Percentiles rank a stretch among this genome's conserved stretches.
Conservation (phyloP, 768 basidiomycete species). For the Lepiota venenata region DNA sequence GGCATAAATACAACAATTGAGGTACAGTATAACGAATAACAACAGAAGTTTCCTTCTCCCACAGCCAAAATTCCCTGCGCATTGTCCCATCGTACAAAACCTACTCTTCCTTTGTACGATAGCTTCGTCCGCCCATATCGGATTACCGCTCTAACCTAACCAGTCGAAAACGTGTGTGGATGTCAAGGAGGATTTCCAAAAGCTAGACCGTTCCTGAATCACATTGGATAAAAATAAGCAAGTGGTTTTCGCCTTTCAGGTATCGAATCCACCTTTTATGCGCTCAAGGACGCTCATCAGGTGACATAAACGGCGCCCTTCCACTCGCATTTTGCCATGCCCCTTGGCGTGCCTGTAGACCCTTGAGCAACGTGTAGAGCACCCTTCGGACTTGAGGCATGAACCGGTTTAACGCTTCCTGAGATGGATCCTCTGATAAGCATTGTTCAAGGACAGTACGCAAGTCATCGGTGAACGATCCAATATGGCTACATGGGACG, state of each 20-base stretch:
- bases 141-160: neutral
- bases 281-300: conserved; percentile 4
- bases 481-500: conserved; percentile 48
- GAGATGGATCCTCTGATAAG: conserved; percentile 75
- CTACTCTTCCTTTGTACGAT: neutral
- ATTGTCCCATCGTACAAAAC: neutral
- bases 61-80: conserved; percentile 6
- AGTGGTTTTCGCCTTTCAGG: neutral
- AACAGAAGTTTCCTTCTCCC: neutral
- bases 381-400: conserved; percentile 81
- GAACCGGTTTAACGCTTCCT: conserved; percentile 67
- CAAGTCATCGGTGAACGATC: conserved; percentile 58
- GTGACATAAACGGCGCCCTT: neutral
- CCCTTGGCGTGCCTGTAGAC: conserved; percentile 75
- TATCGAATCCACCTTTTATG: conserved; percentile 2
- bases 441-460: conserved; percentile 61
- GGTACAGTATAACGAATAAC: too few species aligned
- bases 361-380: conserved; percentile 78
- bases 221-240: neutral
- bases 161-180: neutral
- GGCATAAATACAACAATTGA: neutral
- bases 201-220: neutral
- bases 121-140: conserved; percentile 1
- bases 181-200: neutral
- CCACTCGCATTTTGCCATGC: conserved; percentile 30